Evolutionary conservation across 2,329 filamentous ascomycete genomes (phyloP).

Genomic region (Colletotrichum costaricense): DNA sequence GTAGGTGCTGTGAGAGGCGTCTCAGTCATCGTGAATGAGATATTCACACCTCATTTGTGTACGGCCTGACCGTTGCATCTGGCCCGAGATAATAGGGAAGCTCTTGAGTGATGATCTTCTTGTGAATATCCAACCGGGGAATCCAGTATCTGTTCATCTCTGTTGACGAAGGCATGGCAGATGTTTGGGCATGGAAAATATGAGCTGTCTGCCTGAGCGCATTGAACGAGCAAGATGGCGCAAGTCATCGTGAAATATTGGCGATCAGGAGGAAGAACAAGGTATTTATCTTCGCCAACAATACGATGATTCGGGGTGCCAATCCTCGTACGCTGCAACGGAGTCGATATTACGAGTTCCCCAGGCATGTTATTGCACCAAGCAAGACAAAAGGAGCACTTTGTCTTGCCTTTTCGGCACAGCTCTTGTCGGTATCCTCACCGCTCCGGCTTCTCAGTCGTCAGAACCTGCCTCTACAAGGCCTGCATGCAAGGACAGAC

Average conservation of each 20-base stretch:
- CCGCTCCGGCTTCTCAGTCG: conserved; percentile 29
- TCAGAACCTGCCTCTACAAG: conserved; percentile 28
- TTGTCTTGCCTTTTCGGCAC: conserved; percentile 29
- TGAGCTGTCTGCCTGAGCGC: conserved; percentile 13
- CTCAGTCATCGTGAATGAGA: conserved; percentile 34
- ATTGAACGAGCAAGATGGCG: conserved; percentile 5
- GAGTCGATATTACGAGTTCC: conserved; percentile 24
- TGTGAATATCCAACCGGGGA: conserved; percentile 68
- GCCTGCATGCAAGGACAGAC: conserved; percentile 30
- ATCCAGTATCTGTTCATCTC: conserved; percentile 71
- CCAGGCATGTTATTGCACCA: conserved; percentile 31
- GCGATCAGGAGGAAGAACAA: conserved; percentile 26
- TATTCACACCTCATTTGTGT: conserved; percentile 64
- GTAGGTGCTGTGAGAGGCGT: conserved; percentile 34
- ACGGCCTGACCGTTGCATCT: conserved; percentile 67
- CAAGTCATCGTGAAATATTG: conserved; percentile 8
- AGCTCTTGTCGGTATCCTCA: conserved; percentile 27
- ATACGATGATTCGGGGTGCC: conserved; percentile 15
- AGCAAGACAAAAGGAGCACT: conserved; percentile 27
- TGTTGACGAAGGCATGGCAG: conserved; percentile 35
- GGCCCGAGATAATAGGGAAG: conserved; percentile 69
- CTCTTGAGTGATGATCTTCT: conserved; percentile 68
- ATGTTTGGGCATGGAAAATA: background rate
- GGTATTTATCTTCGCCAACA: conserved; percentile 34
- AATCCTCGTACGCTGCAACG: conserved; percentile 11